Base-by-base conservation (phyloP, 2,329 filamentous ascomycete genomes). In the Cercospora zeae-maydis region DNA sequence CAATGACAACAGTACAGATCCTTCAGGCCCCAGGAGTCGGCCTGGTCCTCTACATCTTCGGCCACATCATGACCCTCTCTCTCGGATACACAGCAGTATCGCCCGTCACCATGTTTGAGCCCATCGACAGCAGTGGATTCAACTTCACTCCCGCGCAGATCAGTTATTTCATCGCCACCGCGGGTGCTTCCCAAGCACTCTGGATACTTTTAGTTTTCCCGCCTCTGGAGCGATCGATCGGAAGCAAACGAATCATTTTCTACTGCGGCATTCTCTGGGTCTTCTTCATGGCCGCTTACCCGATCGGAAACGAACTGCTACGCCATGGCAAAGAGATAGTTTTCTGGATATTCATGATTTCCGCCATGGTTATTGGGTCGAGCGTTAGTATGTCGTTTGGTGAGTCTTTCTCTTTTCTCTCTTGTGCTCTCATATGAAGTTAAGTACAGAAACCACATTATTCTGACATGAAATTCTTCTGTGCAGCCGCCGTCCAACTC, bases 161-260 rank as follows among this genome's bases (percentile, higher is more conserved):
- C 65, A 87, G 88, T 1, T 69, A 86, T 2, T 84, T 88, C 76
- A 83, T 93, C 77, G 85, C 81, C 1, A 62, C 87, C 1, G 83
- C 82, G 21, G 91, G 91, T 11, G 76, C 84, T 14, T 81, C 84
- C 3, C 91, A 93, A 74, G 85, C 88, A 0, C 62, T 84, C 6
- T 93, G 90, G 89, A 83, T 92, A 1, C 79, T 93, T 0, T 66
- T 91, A 13, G 78, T 83, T 33, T 93, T 93, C 71, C 89, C 90
- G 0, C 78, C 80, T 0, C 74, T 93, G 1, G 90, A 93, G 71
- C 78, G 76, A 36, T 83, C 84, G 19, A 74, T 87, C 21, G 89
- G 90, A 9, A 92, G 89, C 6, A 86, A 86, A 24, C 83, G 81
- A 3, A 78, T 93, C 0, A 77, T 93, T 64, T 81, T 82, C 4